These are phyloP conservation scores for Geoglossum cookeanum DNA, from an alignment of 2,329 filamentous ascomycete genomes.

Conservation along the genomic window DNA sequence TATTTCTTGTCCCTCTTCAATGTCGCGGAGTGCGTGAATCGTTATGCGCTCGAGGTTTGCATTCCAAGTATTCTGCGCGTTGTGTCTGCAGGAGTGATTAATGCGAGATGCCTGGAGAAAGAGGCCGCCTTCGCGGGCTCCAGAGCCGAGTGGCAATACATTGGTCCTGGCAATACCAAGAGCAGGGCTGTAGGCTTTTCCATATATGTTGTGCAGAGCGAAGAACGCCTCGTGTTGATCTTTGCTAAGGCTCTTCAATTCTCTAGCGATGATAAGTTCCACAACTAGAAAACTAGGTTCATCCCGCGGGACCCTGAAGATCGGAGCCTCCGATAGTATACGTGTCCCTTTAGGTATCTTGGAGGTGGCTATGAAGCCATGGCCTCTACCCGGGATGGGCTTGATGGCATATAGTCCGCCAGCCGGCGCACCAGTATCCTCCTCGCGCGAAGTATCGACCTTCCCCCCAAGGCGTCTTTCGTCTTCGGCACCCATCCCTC, in stretches of 20 bases:
- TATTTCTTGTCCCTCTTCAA: slow-evolving; percentile 19
- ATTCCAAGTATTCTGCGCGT: slow-evolving; percentile 20
- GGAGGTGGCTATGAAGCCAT: slow-evolving; percentile 18
- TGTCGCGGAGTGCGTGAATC: slow-evolving; percentile 19
- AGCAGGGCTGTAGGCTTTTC: slow-evolving; percentile 9
- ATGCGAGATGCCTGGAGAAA: slow-evolving; percentile 19
- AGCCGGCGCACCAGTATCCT: too few relatives aligned
- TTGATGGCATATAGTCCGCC: not conserved
- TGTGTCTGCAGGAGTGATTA: slow-evolving; percentile 22
- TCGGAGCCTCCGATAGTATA: slow-evolving; percentile 22
- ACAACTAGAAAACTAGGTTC: not conserved
- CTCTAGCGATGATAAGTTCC: not conserved
- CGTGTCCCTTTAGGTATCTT: slow-evolving; percentile 17
- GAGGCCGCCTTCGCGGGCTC: slow-evolving; percentile 14
- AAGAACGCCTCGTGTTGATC: slow-evolving; percentile 15
- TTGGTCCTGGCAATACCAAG: slow-evolving; percentile 18
- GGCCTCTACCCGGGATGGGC: slow-evolving; percentile 19
- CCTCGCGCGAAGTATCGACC: too few relatives aligned
- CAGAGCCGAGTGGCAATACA: slow-evolving; percentile 14
- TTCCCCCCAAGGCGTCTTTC: too few relatives aligned
- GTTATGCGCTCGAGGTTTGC: slow-evolving; percentile 14
- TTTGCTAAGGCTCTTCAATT: slow-evolving; percentile 9
- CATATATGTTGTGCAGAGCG: slow-evolving; percentile 10
- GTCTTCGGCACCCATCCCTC: too few relatives aligned
- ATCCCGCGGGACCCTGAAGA: slow-evolving; percentile 16